Conservation (phyloP, 352 stramenopile species). For the Globisporangium alternatum region DNA sequence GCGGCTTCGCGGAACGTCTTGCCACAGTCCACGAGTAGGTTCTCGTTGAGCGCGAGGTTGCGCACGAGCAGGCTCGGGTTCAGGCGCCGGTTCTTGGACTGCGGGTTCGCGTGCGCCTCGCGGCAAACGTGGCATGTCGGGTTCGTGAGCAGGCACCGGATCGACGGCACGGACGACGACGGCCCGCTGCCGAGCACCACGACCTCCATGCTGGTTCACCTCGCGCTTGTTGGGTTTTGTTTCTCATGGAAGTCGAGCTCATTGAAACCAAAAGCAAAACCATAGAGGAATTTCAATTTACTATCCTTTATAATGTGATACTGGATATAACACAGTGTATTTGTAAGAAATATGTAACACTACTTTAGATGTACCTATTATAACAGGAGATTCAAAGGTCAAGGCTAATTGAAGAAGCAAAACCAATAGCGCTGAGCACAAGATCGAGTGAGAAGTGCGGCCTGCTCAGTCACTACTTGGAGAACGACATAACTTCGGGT, state of each 20-base stretch:
- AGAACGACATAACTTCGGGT: too few species aligned
- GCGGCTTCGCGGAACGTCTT: slow-evolving; percentile 87
- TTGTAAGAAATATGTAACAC: too few species aligned
- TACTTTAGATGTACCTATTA: too few species aligned
- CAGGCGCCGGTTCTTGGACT: slow-evolving; percentile 74
- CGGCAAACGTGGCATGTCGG: slow-evolving; percentile 53
- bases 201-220: slow-evolving; percentile 56
- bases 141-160: slow-evolving; percentile 65
- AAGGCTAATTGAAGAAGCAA: too few species aligned
- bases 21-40: slow-evolving; percentile 85
- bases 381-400: too few species aligned
- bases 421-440: too few species aligned
- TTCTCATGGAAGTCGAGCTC: neutral
- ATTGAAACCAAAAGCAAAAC: neutral
- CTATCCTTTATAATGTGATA: too few species aligned
- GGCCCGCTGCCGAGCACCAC: slow-evolving; percentile 78
- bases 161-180: slow-evolving; percentile 78
- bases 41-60: slow-evolving; percentile 31
- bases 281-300: too few species aligned
- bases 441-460: too few species aligned
- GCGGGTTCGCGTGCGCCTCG: slow-evolving; percentile 61
- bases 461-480: too few species aligned
- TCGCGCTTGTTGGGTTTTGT: neutral
- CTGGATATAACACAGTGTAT: too few species aligned
- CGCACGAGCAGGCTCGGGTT: slow-evolving; percentile 81